Evolutionary conservation across 1,284 basidiomycete species (phyloP).

Genomic region (Ustilago vetiveriae): DNA sequence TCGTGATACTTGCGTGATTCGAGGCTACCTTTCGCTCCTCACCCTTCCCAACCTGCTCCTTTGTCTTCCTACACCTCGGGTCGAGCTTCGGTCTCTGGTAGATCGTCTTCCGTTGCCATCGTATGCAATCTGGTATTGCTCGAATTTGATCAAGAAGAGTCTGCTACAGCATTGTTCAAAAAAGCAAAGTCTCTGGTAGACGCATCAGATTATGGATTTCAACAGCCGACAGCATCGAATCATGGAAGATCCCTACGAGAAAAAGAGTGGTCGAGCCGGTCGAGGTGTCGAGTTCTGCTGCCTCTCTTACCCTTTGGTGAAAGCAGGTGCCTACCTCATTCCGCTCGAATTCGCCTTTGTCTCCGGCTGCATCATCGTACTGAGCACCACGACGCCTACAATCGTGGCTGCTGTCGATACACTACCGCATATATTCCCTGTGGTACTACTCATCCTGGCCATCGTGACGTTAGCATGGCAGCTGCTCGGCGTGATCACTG

Average conservation of each 20-base stretch:
- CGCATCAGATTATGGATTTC: background rate
- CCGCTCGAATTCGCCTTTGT: conserved; percentile 48
- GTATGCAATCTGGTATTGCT: conserved; percentile 34
- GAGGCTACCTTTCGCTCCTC: conserved; percentile 5
- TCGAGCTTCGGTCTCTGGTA: conserved; percentile 25
- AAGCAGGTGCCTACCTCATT: conserved; percentile 46
- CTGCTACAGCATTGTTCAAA: background rate
- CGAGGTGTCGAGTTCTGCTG: conserved; percentile 49
- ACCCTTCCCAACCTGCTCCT: conserved; percentile 1
- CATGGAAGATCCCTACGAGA: conserved; percentile 1
- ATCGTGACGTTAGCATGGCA: conserved; percentile 33
- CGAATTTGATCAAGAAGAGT: background rate
- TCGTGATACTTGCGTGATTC: no score
- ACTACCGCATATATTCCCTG: conserved; percentile 20
- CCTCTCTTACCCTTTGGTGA: conserved; percentile 43
- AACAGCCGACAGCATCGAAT: conserved; percentile 1
- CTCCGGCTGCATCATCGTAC: conserved; percentile 34
- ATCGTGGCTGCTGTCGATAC: conserved; percentile 44
- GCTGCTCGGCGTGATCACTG: conserved; percentile 35
- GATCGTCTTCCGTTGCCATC: conserved; percentile 7
- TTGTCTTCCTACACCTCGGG: conserved; percentile 1
- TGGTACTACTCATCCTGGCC: conserved; percentile 28
- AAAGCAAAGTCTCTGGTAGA: conserved; percentile 19
- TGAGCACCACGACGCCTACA: conserved; percentile 33
- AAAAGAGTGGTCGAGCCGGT: conserved; percentile 2